These are phyloP conservation scores for Tremellales sp. DNA, from an alignment of 1,284 basidiomycete genomes.

Conservation along the genomic window DNA sequence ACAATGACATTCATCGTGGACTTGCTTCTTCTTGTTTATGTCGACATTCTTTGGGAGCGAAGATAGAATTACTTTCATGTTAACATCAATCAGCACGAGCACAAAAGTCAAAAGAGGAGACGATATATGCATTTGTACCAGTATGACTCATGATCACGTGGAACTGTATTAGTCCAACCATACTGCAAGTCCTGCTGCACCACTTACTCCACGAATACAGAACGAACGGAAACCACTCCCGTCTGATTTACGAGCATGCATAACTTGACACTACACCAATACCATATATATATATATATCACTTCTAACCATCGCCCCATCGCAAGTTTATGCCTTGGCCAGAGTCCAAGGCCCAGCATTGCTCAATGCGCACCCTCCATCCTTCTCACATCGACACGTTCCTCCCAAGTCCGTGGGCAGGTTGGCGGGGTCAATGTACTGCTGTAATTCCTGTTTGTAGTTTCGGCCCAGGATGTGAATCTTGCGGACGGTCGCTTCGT, in stretches of 20 bases:
- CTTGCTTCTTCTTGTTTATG: too few relatives aligned
- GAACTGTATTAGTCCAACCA: too few relatives aligned
- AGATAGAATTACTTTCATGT: too few relatives aligned
- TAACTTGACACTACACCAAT: background rate
- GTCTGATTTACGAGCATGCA: background rate
- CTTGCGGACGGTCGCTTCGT: constrained; percentile 90
- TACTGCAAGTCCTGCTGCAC: background rate
- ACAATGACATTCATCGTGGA: too few relatives aligned
- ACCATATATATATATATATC: background rate
- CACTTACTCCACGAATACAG: background rate
- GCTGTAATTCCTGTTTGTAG: constrained; percentile 63
- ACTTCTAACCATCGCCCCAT: too few relatives aligned
- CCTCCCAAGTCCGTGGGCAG: constrained; percentile 85
- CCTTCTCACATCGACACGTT: constrained; percentile 60
- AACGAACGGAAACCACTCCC: too few relatives aligned
- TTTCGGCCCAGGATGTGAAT: constrained; percentile 71
- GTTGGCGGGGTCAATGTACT: constrained; percentile 78
- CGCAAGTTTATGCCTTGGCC: background rate
- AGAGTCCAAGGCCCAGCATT: constrained; percentile 87
- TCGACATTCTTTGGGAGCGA: too few relatives aligned
- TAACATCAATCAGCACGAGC: too few relatives aligned
- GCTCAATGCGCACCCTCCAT: constrained; percentile 70
- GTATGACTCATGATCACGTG: too few relatives aligned
- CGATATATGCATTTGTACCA: too few relatives aligned
- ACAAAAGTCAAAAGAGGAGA: too few relatives aligned